These are phyloP conservation scores for Exophiala sp. DNA, from an alignment of 2,329 filamentous ascomycete species.

Conservation along the genomic window DNA sequence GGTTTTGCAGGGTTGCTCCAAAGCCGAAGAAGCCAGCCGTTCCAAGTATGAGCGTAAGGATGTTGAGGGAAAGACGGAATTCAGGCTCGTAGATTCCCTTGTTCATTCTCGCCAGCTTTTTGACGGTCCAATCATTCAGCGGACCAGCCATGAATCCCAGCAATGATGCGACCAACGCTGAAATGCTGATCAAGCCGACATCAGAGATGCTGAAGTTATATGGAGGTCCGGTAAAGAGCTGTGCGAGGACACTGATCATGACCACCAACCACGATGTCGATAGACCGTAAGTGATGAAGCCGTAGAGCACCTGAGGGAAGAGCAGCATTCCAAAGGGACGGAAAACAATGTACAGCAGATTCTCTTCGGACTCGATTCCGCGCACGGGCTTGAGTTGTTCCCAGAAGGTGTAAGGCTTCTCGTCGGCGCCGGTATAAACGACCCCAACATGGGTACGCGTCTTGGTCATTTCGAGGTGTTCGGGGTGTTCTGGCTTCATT, in stretches of 20 bases:
- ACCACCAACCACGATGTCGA: slow-evolving; percentile 26
- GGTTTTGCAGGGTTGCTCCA: slow-evolving; percentile 24
- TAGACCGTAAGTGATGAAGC: slow-evolving; percentile 29
- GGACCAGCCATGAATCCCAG: slow-evolving; percentile 23
- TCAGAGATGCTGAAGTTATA: slow-evolving; percentile 32
- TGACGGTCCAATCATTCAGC: slow-evolving; percentile 32
- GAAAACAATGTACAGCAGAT: slow-evolving; percentile 29
- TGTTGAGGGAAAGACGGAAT: slow-evolving; percentile 33
- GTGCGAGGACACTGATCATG: slow-evolving; percentile 28
- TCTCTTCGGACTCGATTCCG: slow-evolving; percentile 17
- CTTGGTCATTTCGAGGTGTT: slow-evolving; percentile 16
- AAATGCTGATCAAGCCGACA: slow-evolving; percentile 27
- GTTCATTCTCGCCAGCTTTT: slow-evolving; percentile 42
- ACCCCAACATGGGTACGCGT: slow-evolving; percentile 10
- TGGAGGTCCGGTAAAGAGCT: slow-evolving; percentile 33
- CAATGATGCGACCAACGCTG: slow-evolving; percentile 13
- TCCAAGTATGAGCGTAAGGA: slow-evolving; percentile 17
- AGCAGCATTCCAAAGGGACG: slow-evolving; percentile 34
- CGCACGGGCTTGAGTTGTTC: slow-evolving; percentile 18
- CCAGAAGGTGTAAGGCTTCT: slow-evolving; percentile 18
- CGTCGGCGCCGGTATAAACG: slow-evolving; percentile 20
- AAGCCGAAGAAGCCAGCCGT: slow-evolving; percentile 40
- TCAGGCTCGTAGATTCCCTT: slow-evolving; percentile 41
- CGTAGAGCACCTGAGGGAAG: slow-evolving; percentile 32
- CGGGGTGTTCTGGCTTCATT: slow-evolving; percentile 11